Evolutionary conservation across 306 rosid species (phyloP), one percentile per base, ranked within the genome.

Genomic region (Acacia crassicarpa): DNA sequence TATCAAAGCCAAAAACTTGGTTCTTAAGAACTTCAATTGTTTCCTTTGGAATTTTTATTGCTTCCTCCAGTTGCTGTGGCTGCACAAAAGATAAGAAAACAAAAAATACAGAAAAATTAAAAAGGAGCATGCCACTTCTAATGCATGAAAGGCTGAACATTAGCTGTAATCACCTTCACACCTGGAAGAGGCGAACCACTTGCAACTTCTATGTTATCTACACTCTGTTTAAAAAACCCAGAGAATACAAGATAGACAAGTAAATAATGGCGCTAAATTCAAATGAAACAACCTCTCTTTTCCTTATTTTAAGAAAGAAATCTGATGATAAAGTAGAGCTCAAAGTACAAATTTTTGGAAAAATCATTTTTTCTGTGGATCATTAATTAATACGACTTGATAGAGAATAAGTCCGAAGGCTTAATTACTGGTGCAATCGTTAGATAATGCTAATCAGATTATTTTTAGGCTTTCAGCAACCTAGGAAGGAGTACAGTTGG

Each of bases 121-220:
- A 75, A 84, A 72, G 40, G 73, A 74, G 72, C 51, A 72, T 27
- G 81, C 33, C 78, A 67, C 77, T 83, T 82, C 49, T 40, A 38
- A 44, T 49, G 76, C 13, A 80, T 51, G 67, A 79, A 84, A 87
- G 32, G 59, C 16, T 74, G 74, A 77, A 79, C 78, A 72, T 76
- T 78, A 74, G 45, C 62, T 74, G 72, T 74, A 91, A 85, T 92
- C 94, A 93, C 99, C 99, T 96, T 92, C 89, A 93, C 92, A 86
- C 97, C 99, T 85, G 99, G 99, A 84, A 95, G 98, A 66, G 99
- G 98, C 40, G 99, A 96, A 83, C 99, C 99, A 74, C 93, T 93
- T 45, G 97, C 85, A 84, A 96, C 94, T 88, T 93, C 94, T 66
- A 81, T 71, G 61, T 63, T 89, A 79, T 91, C 93, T 82, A 68